Evolutionary conservation across 2,329 filamentous ascomycete species (phyloP).

Genomic region (Xylaria arbuscula): DNA sequence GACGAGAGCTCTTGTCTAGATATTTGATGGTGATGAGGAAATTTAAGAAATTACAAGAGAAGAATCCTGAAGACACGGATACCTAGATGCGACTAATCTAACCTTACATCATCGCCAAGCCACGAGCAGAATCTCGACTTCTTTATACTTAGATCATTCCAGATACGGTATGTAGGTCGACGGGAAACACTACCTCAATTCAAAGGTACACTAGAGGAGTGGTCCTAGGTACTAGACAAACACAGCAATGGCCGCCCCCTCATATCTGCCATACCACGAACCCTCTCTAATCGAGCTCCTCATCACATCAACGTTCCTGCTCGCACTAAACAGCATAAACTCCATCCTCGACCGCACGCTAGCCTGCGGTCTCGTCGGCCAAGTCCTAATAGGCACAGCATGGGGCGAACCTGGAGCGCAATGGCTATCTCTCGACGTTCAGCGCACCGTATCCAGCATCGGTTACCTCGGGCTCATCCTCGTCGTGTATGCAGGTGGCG

Average conservation of each 20-base stretch:
- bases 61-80: background rate
- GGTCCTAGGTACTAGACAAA: background rate
- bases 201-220: background rate
- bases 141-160: background rate
- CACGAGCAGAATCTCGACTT: background rate
- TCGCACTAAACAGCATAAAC: conserved; percentile 70
- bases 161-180: background rate
- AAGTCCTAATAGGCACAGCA: conserved; percentile 75
- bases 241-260: conserved; percentile 16
- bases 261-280: conserved; percentile 68
- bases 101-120: conserved; percentile 25
- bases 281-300: conserved; percentile 70
- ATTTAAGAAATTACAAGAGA: too few species aligned
- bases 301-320: conserved; percentile 68
- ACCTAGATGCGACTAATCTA: background rate
- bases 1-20: too few species aligned
- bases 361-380: conserved; percentile 78
- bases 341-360: conserved; percentile 67
- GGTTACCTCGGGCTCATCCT: conserved; percentile 80
- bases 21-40: too few species aligned
- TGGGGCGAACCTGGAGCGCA: conserved; percentile 75
- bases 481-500: conserved; percentile 73
- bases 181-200: background rate
- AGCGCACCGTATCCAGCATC: conserved; percentile 67
- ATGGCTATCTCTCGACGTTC: conserved; percentile 61